phyloP scores from a whole-genome alignment of 352 stramenopile species.

The Phytophthora citricola region DNA sequence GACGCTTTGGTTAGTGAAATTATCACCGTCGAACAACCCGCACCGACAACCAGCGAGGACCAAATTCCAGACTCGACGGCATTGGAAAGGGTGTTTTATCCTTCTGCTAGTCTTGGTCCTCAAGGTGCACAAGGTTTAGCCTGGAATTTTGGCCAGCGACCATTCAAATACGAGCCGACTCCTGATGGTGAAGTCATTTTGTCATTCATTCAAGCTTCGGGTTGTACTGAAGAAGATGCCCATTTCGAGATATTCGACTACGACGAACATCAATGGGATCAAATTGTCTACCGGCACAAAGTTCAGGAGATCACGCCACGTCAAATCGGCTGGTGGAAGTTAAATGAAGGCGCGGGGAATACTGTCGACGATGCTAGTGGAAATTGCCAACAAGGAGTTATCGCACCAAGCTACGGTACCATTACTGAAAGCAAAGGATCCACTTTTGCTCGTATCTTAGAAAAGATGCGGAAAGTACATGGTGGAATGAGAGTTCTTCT shows the following conservation, averaged over 20 bases:
- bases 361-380: conserved; percentile 52
- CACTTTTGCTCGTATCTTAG: conserved; percentile 2
- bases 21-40: conserved; percentile 19
- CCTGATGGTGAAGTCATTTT: conserved; percentile 26
- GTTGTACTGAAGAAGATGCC: conserved; percentile 32
- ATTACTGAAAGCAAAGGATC: conserved; percentile 4
- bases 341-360: conserved; percentile 56
- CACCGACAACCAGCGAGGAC: background rate
- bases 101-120: conserved; percentile 51
- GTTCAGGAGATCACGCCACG: conserved; percentile 61
- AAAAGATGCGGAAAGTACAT: conserved; percentile 12
- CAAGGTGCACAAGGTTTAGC: conserved; percentile 67
- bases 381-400: conserved; percentile 29
- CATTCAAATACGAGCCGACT: conserved; percentile 57
- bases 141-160: conserved; percentile 76
- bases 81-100: conserved; percentile 21
- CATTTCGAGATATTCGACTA: conserved; percentile 74
- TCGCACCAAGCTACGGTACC: conserved; percentile 3
- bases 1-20: conserved; percentile 61
- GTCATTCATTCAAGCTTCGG: conserved; percentile 44
- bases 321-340: conserved; percentile 65
- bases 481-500: conserved; percentile 32
- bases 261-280: conserved; percentile 55
- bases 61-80: background rate
- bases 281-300: conserved; percentile 65